Conservation (phyloP, 2,329 filamentous ascomycete genomes). For the Talaromyces sp. region DNA sequence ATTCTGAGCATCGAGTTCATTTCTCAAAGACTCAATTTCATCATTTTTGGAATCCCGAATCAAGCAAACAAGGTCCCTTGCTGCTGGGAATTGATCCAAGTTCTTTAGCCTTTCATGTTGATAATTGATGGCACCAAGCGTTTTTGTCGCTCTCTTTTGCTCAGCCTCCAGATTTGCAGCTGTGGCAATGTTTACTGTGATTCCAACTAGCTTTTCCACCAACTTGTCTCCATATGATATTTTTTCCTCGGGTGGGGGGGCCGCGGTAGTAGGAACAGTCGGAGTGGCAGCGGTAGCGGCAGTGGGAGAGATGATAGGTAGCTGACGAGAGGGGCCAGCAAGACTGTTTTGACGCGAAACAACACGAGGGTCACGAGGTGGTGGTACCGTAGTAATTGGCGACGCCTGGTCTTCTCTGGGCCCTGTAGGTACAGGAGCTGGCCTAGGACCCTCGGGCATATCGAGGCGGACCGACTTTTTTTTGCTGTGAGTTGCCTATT, state of each 20-base stretch:
- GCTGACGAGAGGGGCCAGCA: not conserved
- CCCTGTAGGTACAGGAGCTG: not conserved
- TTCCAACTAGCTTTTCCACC: not conserved
- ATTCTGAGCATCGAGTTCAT: conserved; percentile 1
- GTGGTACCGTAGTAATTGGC: not conserved
- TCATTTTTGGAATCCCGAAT: conserved; percentile 6
- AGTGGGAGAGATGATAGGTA: not conserved
- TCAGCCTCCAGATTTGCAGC: conserved; percentile 2
- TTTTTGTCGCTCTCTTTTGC: conserved; percentile 8
- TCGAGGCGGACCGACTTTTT: not conserved
- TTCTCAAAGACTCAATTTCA: not conserved
- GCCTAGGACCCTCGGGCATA: not conserved
- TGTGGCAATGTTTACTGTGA: conserved; percentile 4
- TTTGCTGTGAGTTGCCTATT: not conserved
- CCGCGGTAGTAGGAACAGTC: not conserved
- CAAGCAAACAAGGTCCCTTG: conserved; percentile 4
- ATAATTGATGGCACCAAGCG: not conserved
- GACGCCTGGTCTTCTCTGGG: not conserved
- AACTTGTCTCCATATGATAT: conserved; percentile 9
- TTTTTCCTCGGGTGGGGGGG: not conserved
- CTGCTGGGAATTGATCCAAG: conserved; percentile 11
- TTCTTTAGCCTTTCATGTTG: conserved; percentile 11
- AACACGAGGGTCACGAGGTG: conserved; percentile 6
- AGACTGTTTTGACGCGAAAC: conserved; percentile 1
- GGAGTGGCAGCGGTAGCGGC: not conserved